Conservation (phyloP, 805 yeast genomes). For the Candida nanaspora region DNA sequence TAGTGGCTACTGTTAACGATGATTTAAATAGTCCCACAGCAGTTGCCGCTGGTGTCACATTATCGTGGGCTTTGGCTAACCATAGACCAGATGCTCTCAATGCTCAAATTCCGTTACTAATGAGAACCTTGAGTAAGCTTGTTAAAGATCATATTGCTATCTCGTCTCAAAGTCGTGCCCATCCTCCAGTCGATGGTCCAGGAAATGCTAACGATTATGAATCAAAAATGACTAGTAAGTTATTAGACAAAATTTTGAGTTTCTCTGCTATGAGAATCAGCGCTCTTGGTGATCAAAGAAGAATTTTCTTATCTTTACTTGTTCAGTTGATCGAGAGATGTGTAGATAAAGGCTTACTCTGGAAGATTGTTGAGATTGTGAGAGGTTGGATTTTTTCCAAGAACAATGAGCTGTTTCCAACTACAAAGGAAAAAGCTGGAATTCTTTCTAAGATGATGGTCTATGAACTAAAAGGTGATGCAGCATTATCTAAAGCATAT, state of each 20-base stretch:
- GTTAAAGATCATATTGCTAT: conserved; percentile 79
- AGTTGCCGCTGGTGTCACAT: conserved; percentile 80
- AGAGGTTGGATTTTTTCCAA: conserved; percentile 86
- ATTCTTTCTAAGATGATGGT: conserved; percentile 89
- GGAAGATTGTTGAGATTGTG: conserved; percentile 69
- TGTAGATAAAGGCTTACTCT: conserved; percentile 64
- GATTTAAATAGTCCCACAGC: conserved; percentile 67
- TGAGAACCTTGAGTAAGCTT: conserved; percentile 83
- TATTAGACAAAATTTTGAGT: conserved; percentile 69
- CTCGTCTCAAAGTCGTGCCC: conserved; percentile 39
- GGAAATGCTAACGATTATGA: conserved; percentile 47
- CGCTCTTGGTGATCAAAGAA: conserved; percentile 85
- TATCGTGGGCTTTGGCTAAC: conserved; percentile 73
- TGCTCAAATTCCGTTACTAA: conserved; percentile 62
- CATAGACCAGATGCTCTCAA: conserved; percentile 71
- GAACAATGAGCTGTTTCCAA: conserved; percentile 73
- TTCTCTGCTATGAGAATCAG: conserved; percentile 77
- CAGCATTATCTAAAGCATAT: conserved; percentile 66
- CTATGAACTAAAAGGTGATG: conserved; percentile 83
- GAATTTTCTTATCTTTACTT: conserved; percentile 76
- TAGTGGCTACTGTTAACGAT: conserved; percentile 68
- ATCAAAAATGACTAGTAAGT: conserved; percentile 69
- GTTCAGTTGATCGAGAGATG: conserved; percentile 91
- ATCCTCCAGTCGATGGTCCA: conserved; percentile 12
- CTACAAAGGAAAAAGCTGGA: conserved; percentile 93